Evolutionary conservation across 768 basidiomycete species (phyloP), one percentile per base, ranked within the genome.

Genomic region (Boletus huronensis): DNA sequence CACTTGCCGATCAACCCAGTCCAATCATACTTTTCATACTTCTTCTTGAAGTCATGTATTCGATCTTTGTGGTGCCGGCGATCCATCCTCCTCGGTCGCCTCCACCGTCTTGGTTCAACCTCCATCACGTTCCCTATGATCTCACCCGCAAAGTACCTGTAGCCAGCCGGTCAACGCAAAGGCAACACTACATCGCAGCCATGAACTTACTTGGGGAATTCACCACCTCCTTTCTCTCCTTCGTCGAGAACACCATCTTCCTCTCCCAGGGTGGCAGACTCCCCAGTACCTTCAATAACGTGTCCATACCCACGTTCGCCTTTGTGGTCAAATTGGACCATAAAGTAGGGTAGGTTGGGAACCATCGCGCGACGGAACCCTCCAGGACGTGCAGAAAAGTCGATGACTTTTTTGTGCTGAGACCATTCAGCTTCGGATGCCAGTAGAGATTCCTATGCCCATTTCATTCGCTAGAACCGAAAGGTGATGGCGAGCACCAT

Each of bases 221-320:
- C 91, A 10, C 92, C 92, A 16, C 90, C 88, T 2, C 93, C 93
- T 66, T 90, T 90, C 63, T 88, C 92, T 2, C 90, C 93, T 67
- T 93, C 93, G 58, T 90, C 88, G 31, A 88, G 70, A 23, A 80
- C 84, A 40, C 78, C 80, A 26, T 79, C 80, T 56, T 85, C 84
- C 16, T 85, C 82, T 29, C 83, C 87, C 17, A 79, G 75, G 10
- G 74, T 81, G 0, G 79, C 75, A 3, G 79, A 81, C 35, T 90
- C 85, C 25, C 79, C 83, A 0, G 83, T 82, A 1, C 97, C 97
- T 70, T 99, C 97, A 57, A 99, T 97, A 58, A 99, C 91, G 71
- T 99, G 97, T 0, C 97, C 97, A 67, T 93, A 99, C 2, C 97
- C 97, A 65, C 92, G 93, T 72, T 98, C 94, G 25, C 97, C 94